Evolutionary conservation across 495 filamentous ascomycete species (phyloP).

Genomic region (Aspergillus bridgeri): DNA sequence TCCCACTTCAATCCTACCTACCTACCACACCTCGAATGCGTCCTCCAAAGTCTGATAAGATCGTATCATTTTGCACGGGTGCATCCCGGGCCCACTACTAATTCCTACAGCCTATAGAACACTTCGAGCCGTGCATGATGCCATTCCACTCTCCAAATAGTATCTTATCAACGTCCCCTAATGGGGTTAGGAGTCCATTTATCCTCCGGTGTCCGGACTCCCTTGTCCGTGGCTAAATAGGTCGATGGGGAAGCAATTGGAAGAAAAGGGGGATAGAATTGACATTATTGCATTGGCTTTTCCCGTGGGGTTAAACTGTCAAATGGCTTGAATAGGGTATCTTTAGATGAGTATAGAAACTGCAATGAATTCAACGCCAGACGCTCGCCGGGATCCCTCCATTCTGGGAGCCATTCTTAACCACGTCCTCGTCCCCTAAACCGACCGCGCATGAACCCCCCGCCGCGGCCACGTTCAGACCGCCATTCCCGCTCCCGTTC

Average conservation of each 20-base stretch:
- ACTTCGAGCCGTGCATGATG: neutral
- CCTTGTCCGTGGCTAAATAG: neutral
- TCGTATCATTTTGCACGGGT: neutral
- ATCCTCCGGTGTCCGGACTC: neutral
- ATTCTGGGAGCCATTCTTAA: conserved; percentile 10
- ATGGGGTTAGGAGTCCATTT: neutral
- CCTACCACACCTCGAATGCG: neutral
- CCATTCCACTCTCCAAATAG: neutral
- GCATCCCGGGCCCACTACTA: neutral
- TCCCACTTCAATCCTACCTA: neutral
- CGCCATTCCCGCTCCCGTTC: conserved; percentile 52
- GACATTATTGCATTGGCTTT: neutral
- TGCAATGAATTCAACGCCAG: neutral
- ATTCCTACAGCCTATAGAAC: neutral
- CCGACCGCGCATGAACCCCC: conserved; percentile 49
- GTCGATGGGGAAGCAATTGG: neutral
- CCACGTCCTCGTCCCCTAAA: conserved; percentile 47
- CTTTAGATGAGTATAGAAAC: neutral
- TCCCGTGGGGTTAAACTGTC: neutral
- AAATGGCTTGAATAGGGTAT: neutral
- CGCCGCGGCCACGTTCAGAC: conserved; percentile 44
- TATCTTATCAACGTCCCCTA: neutral
- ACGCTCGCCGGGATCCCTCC: neutral
- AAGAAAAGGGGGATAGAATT: neutral
- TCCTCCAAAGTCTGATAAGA: neutral